phyloP scores from a whole-genome alignment of 176 grass and related monocot species.

The Paspalum notatum region DNA sequence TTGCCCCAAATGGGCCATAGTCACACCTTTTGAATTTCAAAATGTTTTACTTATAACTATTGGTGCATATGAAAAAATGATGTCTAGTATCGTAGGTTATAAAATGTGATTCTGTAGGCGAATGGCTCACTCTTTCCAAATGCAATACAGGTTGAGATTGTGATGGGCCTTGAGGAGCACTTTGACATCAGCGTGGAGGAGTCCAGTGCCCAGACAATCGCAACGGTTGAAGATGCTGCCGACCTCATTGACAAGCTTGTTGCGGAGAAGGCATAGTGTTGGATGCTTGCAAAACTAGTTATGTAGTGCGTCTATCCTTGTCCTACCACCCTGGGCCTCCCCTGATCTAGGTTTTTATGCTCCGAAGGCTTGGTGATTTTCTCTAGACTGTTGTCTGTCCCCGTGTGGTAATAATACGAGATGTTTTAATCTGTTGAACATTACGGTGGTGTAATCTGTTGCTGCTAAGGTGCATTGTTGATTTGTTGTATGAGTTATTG shows the following conservation, averaged over 20 bases:
- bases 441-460: neutral
- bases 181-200: conserved; percentile 64
- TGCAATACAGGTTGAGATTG: conserved; percentile 58
- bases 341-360: neutral
- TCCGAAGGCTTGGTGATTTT: conserved; percentile 27
- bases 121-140: neutral
- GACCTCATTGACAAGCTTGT: conserved; percentile 60
- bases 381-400: neutral
- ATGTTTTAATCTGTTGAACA: conserved; percentile 32
- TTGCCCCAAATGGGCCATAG: too few species aligned
- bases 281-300: conserved; percentile 28
- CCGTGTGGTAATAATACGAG: conserved; percentile 44
- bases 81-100: too few species aligned
- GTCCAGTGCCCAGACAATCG: conserved; percentile 55
- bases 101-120: neutral
- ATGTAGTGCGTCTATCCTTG: neutral
- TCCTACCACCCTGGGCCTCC: conserved; percentile 8
- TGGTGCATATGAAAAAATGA: too few species aligned
- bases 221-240: conserved; percentile 57
- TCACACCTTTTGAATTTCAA: neutral
- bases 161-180: conserved; percentile 77
- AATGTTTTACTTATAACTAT: neutral
- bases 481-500: conserved; percentile 24
- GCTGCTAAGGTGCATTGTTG: conserved; percentile 7
- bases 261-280: neutral